Base-by-base conservation (phyloP, 352 stramenopile genomes). In the Pythium plurisporium region DNA sequence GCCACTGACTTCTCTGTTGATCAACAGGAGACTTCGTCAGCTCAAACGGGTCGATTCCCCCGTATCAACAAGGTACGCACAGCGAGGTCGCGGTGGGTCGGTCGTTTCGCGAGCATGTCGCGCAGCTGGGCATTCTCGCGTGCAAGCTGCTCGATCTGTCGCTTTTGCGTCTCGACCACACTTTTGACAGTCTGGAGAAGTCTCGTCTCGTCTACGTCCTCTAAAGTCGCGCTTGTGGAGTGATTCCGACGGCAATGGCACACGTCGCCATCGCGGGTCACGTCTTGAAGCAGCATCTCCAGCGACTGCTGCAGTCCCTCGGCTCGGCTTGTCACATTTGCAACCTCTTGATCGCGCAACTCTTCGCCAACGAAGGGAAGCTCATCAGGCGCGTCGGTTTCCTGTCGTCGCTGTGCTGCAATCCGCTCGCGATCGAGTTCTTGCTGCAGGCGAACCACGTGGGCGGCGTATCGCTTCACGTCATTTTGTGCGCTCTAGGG, bases 51-150 rank as follows among this genome's bases (percentile, higher is more conserved):
- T 41, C 34, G 5, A 8, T 15, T 41, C 11, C 6, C 14, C 6
- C 9, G 14, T 14, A 6, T 5, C 34, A 41, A 4, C 22, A 15
- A 44, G 7, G 6, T 19, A 52, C 59, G 10, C 19, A 72, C 67
- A 55, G 53, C 37, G 9, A 75, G 25, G 15, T 70, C 45, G 12
- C 56, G 40, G 5, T 62, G 55, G 20, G 55, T 58, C 11, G 60
- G 55, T 38, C 55, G 36, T 17, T 61, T 44, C 15, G 57, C 22
- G 22, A 75, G 46, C 27, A 64, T 40, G 27, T 68, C 67, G 5
- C 64, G 60, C 19, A 75, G 23, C 54, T 73, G 43, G 20, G 55
- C 47, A 20, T 75, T 72, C 31, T 67, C 60, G 2, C 46, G 53
- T 1, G 50, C 59, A 22, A 74, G 55, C 6, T 42, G n/a, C 4